Conservation (phyloP, 139 green algal species). For the Tetradesmus lagerheimii region DNA sequence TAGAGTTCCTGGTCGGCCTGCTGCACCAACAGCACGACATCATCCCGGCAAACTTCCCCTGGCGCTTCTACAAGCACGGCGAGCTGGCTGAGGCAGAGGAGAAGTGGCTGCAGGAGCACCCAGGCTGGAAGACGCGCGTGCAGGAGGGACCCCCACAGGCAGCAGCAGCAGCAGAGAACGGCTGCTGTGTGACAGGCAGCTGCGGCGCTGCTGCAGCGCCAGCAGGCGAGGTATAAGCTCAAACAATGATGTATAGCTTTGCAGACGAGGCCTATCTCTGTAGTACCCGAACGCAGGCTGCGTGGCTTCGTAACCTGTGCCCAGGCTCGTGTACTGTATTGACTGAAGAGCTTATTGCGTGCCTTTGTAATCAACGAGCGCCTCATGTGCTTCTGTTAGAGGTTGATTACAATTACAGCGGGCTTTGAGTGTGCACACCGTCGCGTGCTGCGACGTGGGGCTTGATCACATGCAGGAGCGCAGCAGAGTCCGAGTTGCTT, state of each 20-base stretch:
- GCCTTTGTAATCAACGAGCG: too few species aligned
- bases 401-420: too few species aligned
- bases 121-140: conserved; percentile 32
- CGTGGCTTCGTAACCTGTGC: too few species aligned
- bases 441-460: neutral
- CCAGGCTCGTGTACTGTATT: too few species aligned
- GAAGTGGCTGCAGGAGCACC: conserved; percentile 25
- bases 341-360: too few species aligned
- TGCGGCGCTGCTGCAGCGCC: neutral
- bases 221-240: neutral
- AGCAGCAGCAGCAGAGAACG: neutral
- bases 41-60: conserved; percentile 33
- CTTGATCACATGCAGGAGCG: neutral
- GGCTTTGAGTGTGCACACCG: neutral
- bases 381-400: too few species aligned
- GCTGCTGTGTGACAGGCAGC: neutral
- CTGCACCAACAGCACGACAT: conserved; percentile 64
- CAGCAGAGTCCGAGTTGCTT: neutral
- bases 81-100: conserved; percentile 22
- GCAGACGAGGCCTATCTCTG: too few species aligned
- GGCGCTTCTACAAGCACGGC: neutral
- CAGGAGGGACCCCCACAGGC: conserved; percentile 35
- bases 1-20: conserved; percentile 88
- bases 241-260: too few species aligned
- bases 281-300: too few species aligned